Evolutionary conservation across 495 filamentous ascomycete genomes (phyloP), one percentile per base, ranked within the genome.

Genomic region (Hyaloscypha hepaticicola): DNA sequence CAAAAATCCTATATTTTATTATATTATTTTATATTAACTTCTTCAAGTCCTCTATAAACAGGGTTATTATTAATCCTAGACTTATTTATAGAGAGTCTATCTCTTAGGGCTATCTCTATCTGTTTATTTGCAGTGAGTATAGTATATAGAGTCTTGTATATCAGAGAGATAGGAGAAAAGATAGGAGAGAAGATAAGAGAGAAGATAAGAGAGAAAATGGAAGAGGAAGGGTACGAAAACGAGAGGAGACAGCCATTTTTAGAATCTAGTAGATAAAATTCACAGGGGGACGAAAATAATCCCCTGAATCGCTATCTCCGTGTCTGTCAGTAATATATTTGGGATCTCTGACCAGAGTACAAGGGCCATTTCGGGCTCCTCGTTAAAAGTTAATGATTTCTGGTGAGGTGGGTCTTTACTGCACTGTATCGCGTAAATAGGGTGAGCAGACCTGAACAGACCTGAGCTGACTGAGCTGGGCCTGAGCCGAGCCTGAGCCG

Each of bases 191-290:
- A 64, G 61, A 64, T 64, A 51, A 27, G 61, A 27, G 52, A 64
- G 52, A 58, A 58, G 52, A 55, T 55, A 48, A 24, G 52, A 29
- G 31, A 67, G 59, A 60, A 61, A 26, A 61, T 48, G 58, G 58
- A 21, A 45, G 58, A 60, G 64, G 55, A 60, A 61, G 55, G 27
- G 45, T 34, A 28, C 49, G 31, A 66, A 66, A 48, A 41, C 48
- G 61, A 60, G 64, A 66, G 64, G 58, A 66, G 50, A 60, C 41
- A 48, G 64, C 33, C 48, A 66, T 60, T 66, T 66, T 38, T 60
- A 57, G 57, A 60, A 28, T 60, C 53, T 34, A 31, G 31, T 27
- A 64, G 61, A 51, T 33, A 49, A 65, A 65, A 16, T 26, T 55
- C 53, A 65, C 53, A 65, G 62, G 31, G 58, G 33, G 29, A 52